Evolutionary conservation across 2,329 filamentous ascomycete species (phyloP), one percentile per base, ranked within the genome.

Genomic region (Neopestalotiopsis clavispora): DNA sequence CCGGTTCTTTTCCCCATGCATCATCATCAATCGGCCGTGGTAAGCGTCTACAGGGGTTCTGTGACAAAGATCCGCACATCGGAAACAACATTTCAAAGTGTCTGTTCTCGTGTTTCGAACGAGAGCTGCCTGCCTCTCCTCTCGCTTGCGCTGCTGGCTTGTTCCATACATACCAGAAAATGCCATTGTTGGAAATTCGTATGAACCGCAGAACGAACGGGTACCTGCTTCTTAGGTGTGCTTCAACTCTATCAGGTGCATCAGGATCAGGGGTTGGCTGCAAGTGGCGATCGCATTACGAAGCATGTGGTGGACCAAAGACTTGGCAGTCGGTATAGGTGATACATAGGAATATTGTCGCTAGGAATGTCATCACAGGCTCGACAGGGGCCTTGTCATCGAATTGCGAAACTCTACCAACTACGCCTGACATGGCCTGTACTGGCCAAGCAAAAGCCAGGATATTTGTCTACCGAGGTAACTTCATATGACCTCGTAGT

Each of bases 1-100:
- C n/a, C 45, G 45, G 45, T 62, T 62, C 59, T 38, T 28, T 28
- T 34, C 32, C 32, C 30, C 45, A 17, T 52, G 17, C 17, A 52
- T 28, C 23, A 52, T 52, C 20, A 20, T 38, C n/a, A 38, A 34
- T 40, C 61, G 34, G 61, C 34, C 61, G 34, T 42, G 28, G 61
- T 40, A 64, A 30, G 61, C 40, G 34, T 49, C 28, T 42, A 61
- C 69, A 69, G 70, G 71, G 58, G n/a, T 30, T 69, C 74, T 78
- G 77, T 74, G 76, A 79, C 77, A 73, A 28, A 72, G 72, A 78
- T 78, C 77, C 74, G 73, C 78, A 75, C 66, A 74, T 75, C 74
- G 73, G 76, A 78, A 77, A 78, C 76, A 71, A 71, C 69, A 67
- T 67, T 38, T 38, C 67, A 66, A 63, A 68, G 70, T 58, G 61